Base-by-base conservation (phyloP, 306 rosid species). In the Corylus americana region DNA sequence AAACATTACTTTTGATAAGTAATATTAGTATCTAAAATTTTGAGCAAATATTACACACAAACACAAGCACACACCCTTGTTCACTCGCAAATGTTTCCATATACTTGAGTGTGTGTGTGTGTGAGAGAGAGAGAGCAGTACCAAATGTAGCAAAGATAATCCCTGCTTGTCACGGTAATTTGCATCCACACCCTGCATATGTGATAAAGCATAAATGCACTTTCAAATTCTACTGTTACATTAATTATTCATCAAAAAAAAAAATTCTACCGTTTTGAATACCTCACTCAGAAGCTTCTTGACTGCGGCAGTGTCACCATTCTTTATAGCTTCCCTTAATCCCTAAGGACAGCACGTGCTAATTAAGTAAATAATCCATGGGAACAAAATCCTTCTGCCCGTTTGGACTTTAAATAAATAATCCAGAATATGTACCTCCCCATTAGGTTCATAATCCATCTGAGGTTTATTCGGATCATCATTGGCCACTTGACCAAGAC, bases 161-260 rank as follows among this genome's bases (percentile, higher is more conserved):
- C 98, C 99, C 82, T 93, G 98, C 80, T 87, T 96, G 86, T 96
- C 99, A 17, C 62, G 88, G 93, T 93, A 93, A 90, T 96, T 96
- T 73, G 96, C 90, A 89, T 96, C 90, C 72, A 93, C 96, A 50
- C 99, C 99, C 98, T 95, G 93, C 83, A 87, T 77, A 87, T 20
- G 77, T 68, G 79, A 80, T n/a, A 83, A 81, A 66, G 74, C 69
- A 75, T 77, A 79, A 84, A 81, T 73, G 74, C 25, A 64, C 67
- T 81, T 71, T n/a, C 61, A 70, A 58, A 58, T 55, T 35, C 58
- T 31, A 7, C 39, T 61, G 25, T 42, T 37, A 47, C 68, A 7
- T 17, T 9, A 22, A 47, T 42, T 42, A 42, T 42, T 42, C 45
- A 42, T 42, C 1, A 42, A 42, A 42, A 42, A 31, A 22, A 22